A percentile compares a stretch with the other conserved stretches of the same genome.
phyloP scores from a whole-genome alignment of 176 grass and related monocot genomes.

The Thalia dealbata region DNA sequence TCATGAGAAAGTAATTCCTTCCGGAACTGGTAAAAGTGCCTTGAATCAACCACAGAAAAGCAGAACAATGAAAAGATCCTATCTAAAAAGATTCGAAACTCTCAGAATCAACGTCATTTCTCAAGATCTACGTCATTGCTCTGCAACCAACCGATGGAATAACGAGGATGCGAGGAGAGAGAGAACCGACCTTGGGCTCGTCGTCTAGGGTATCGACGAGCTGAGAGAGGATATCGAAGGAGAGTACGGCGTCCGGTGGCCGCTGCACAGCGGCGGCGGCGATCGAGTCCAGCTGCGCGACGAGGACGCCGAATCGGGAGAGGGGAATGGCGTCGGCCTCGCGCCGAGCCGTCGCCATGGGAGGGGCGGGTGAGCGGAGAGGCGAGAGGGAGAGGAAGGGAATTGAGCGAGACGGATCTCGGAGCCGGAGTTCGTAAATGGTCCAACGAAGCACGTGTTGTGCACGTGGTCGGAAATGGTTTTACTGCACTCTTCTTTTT shows the following conservation, averaged over 20 bases:
- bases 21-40: too few relatives aligned
- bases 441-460: neutral
- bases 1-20: too few relatives aligned
- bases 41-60: neutral
- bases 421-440: neutral
- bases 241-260: constrained; percentile 70
- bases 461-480: neutral
- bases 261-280: constrained; percentile 69
- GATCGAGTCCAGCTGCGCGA: constrained; percentile 91
- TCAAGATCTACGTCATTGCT: neutral
- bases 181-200: constrained; percentile 48
- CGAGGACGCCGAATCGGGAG: constrained; percentile 82
- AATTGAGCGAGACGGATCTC: neutral
- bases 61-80: neutral
- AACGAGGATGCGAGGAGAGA: neutral
- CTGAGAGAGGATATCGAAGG: constrained; percentile 98
- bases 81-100: neutral
- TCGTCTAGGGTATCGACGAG: constrained; percentile 75
- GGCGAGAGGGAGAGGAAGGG: neutral
- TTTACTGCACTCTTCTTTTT: too few relatives aligned
- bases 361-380: neutral
- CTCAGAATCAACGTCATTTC: neutral
- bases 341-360: constrained; percentile 51
- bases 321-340: constrained; percentile 53
- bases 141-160: neutral